Percentiles rank a stretch among this genome's conserved stretches.
These are phyloP conservation scores for Ascochyta lentis DNA, from an alignment of 2,329 filamentous ascomycete species.

Conservation along the genomic window DNA sequence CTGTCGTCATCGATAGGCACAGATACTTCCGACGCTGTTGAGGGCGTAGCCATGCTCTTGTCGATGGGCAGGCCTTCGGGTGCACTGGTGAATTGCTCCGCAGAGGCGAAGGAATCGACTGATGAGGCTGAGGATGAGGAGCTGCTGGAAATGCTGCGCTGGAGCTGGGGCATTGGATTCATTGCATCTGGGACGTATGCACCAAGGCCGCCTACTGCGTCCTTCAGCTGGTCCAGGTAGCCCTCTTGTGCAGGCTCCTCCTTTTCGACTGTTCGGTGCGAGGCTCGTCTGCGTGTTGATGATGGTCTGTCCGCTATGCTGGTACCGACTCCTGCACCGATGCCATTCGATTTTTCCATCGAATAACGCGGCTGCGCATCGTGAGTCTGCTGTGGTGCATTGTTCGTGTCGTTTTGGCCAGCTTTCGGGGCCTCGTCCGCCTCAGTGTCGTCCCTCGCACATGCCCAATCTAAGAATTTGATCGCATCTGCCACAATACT, in stretches of 20 bases:
- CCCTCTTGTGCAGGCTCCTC: constrained; percentile 14
- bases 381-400: constrained; percentile 24
- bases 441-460: constrained; percentile 55
- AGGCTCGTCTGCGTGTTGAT: constrained; percentile 28
- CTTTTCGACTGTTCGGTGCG: constrained; percentile 24
- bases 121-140: constrained; percentile 37
- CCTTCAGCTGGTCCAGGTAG: constrained; percentile 22
- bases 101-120: constrained; percentile 51
- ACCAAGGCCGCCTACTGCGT: constrained; percentile 16
- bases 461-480: constrained; percentile 84
- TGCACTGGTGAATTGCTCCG: constrained; percentile 51
- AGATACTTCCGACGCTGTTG: constrained; percentile 34
- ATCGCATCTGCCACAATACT: constrained; percentile 80
- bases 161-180: constrained; percentile 26
- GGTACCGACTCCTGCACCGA: constrained; percentile 46
- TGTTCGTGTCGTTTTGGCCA: constrained; percentile 25
- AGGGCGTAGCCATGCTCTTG: constrained; percentile 34
- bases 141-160: constrained; percentile 36
- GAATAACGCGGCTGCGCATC: constrained; percentile 33
- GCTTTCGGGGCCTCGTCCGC: constrained; percentile 32
- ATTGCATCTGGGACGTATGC: constrained; percentile 31
- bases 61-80: constrained; percentile 38
- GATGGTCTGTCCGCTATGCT: constrained; percentile 45
- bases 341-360: constrained; percentile 42
- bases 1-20: constrained; percentile 24